These are phyloP conservation scores for Aspergillus tamarii DNA, from an alignment of 2,329 filamentous ascomycete species.

Conservation along the genomic window DNA sequence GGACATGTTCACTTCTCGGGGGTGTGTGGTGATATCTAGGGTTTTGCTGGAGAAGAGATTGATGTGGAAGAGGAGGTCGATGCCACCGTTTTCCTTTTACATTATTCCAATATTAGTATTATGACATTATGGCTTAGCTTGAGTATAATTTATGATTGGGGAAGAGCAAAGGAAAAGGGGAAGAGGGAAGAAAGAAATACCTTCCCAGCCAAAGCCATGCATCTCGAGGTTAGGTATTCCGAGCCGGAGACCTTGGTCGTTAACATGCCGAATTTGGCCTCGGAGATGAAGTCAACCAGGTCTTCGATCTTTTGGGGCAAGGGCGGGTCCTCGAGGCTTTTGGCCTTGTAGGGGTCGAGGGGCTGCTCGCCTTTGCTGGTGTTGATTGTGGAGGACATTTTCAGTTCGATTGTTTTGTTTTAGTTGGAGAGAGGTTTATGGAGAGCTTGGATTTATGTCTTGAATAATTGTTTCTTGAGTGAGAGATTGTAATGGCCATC, in stretches of 20 bases:
- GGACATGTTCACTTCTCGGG: conserved; percentile 74
- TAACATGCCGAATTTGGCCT: conserved; percentile 85
- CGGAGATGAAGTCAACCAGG: conserved; percentile 69
- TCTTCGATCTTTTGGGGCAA: conserved; percentile 77
- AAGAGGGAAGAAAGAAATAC: conserved; percentile 47
- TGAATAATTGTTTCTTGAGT: background rate
- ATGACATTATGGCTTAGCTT: conserved; percentile 2
- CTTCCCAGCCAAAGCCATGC: conserved; percentile 81
- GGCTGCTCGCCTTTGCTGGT: conserved; percentile 64
- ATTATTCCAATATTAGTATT: background rate
- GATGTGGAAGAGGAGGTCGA: conserved; percentile 87
- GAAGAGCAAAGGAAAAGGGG: background rate
- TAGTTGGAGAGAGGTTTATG: background rate
- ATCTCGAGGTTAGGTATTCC: conserved; percentile 74
- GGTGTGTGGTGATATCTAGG: conserved; percentile 72
- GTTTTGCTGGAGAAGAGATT: conserved; percentile 91
- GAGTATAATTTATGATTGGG: background rate
- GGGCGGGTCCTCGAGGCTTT: conserved; percentile 72
- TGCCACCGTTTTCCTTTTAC: conserved; percentile 73
- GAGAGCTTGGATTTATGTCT: background rate
- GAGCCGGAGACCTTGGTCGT: conserved; percentile 69
- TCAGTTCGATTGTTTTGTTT: conserved; percentile 11
- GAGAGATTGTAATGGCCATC: background rate
- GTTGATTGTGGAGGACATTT: conserved; percentile 52
- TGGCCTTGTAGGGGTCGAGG: conserved; percentile 78